A percentile compares a stretch with the other conserved stretches of the same genome.
These are phyloP conservation scores for Fusarium sp. DNA, from an alignment of 2,329 filamentous ascomycete genomes.

Conservation along the genomic window DNA sequence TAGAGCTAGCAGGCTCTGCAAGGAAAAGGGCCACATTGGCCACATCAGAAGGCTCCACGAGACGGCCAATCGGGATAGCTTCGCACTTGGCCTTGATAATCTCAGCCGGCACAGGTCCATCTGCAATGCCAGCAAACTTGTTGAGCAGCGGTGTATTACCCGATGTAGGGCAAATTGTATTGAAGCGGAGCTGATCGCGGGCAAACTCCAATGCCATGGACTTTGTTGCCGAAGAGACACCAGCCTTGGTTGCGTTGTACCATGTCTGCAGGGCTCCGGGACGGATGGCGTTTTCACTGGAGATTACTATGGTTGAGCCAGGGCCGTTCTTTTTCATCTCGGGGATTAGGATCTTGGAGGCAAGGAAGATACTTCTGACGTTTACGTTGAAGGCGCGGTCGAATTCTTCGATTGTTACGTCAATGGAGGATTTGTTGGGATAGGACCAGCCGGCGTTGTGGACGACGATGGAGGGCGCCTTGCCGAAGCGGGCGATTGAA, in stretches of 20 bases:
- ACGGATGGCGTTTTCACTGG: slow-evolving; percentile 32
- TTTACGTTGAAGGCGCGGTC: slow-evolving; percentile 24
- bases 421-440: slow-evolving; percentile 27
- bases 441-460: slow-evolving; percentile 35
- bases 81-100: slow-evolving; percentile 41
- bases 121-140: slow-evolving; percentile 36
- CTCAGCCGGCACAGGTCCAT: slow-evolving; percentile 32
- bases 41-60: slow-evolving; percentile 39
- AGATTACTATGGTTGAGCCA: slow-evolving; percentile 31
- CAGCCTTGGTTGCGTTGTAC: slow-evolving; percentile 33
- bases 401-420: slow-evolving; percentile 30
- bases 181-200: slow-evolving; percentile 32
- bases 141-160: slow-evolving; percentile 28
- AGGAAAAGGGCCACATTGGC: slow-evolving; percentile 41
- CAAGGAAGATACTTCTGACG: slow-evolving; percentile 30
- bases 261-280: slow-evolving; percentile 26
- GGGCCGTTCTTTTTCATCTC: slow-evolving; percentile 37
- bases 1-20: slow-evolving; percentile 37
- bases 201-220: slow-evolving; percentile 34
- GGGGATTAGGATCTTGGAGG: slow-evolving; percentile 29
- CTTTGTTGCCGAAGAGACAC: slow-evolving; percentile 30
- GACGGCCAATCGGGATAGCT: slow-evolving; percentile 39
- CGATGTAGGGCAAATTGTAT: slow-evolving; percentile 29
- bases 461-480: slow-evolving; percentile 25
- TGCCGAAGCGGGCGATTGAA: slow-evolving; percentile 23